Percentiles rank a stretch among this genome's conserved stretches.
These are phyloP conservation scores for Microstegium vimineum DNA, from an alignment of 176 grass and related monocot genomes.

Conservation along the genomic window DNA sequence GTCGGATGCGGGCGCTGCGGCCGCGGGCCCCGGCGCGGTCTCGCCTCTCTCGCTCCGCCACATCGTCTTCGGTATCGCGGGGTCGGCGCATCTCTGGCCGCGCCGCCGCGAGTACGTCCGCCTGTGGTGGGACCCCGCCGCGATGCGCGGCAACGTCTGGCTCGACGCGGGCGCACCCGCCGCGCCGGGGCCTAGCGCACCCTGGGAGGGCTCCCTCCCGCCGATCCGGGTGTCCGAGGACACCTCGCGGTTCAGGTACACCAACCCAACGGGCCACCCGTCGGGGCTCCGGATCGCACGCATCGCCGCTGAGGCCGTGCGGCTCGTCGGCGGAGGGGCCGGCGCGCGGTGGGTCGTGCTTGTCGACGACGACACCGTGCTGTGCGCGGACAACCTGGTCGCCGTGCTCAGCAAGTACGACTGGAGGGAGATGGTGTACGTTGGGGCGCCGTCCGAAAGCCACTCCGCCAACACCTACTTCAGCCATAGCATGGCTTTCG, in stretches of 20 bases:
- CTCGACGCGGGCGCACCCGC: slow-evolving; percentile 42
- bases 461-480: slow-evolving; percentile 95
- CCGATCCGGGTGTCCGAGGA: slow-evolving; percentile 89
- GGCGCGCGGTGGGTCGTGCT: slow-evolving; percentile 77
- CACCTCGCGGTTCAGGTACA: slow-evolving; percentile 88
- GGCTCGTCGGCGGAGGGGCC: slow-evolving; percentile 40
- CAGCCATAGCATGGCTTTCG: slow-evolving; percentile 95
- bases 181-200: slow-evolving; percentile 31
- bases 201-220: slow-evolving; percentile 41
- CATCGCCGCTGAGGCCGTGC: slow-evolving; percentile 82
- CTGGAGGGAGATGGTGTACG: slow-evolving; percentile 94
- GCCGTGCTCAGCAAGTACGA: slow-evolving; percentile 86
- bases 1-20: slow-evolving; percentile 3
- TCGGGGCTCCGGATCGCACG: slow-evolving; percentile 91
- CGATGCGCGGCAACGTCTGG: slow-evolving; percentile 82
- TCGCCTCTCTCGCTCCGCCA: slow-evolving; percentile 51
- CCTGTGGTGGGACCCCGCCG: slow-evolving; percentile 74
- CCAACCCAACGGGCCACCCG: slow-evolving; percentile 93
- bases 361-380: slow-evolving; percentile 90
- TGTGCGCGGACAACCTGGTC: slow-evolving; percentile 77
- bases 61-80: slow-evolving; percentile 85
- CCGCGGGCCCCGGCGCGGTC: neutral
- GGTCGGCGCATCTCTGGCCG: slow-evolving; percentile 88
- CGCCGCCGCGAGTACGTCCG: slow-evolving; percentile 73
- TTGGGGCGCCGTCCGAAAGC: slow-evolving; percentile 83